phyloP scores from a whole-genome alignment of 305 asterid species.

The Plantago lanceolata region DNA sequence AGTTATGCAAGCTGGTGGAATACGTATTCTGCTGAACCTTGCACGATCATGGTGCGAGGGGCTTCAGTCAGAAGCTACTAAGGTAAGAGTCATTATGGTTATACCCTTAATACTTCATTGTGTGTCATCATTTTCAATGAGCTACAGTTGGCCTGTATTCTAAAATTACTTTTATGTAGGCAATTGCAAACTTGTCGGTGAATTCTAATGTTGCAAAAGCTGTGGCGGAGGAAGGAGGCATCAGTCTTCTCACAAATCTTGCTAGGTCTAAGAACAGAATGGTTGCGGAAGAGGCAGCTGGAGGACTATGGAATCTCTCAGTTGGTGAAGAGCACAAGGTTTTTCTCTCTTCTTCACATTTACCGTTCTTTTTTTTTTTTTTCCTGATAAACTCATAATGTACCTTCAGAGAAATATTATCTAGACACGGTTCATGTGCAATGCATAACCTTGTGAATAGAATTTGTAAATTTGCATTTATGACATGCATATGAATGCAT shows the following conservation, averaged over 20 bases:
- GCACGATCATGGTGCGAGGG: slow-evolving; percentile 85
- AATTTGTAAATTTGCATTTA: too few relatives aligned
- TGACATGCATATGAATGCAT: not conserved
- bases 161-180: slow-evolving; percentile 38
- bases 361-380: too few relatives aligned
- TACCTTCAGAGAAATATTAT: too few relatives aligned
- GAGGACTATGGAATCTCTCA: slow-evolving; percentile 96
- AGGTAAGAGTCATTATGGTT: slow-evolving; percentile 35
- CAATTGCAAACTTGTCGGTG: slow-evolving; percentile 87
- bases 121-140: slow-evolving; percentile 14
- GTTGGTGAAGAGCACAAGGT: slow-evolving; percentile 98
- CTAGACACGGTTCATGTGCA: too few relatives aligned
- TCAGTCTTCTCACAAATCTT: slow-evolving; percentile 55
- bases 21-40: slow-evolving; percentile 64
- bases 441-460: too few relatives aligned
- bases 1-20: slow-evolving; percentile 76
- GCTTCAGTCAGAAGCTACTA: slow-evolving; percentile 91
- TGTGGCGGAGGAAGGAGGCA: slow-evolving; percentile 95
- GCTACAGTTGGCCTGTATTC: slow-evolving; percentile 4
- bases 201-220: slow-evolving; percentile 86
- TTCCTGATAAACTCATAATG: not conserved
- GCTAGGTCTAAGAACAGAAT: slow-evolving; percentile 72
- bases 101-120: too few relatives aligned
- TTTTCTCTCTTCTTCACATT: slow-evolving; percentile 6
- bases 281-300: slow-evolving; percentile 98